Evolutionary conservation across 345 rosid species (phyloP).

Genomic region (Gossypium bickii): DNA sequence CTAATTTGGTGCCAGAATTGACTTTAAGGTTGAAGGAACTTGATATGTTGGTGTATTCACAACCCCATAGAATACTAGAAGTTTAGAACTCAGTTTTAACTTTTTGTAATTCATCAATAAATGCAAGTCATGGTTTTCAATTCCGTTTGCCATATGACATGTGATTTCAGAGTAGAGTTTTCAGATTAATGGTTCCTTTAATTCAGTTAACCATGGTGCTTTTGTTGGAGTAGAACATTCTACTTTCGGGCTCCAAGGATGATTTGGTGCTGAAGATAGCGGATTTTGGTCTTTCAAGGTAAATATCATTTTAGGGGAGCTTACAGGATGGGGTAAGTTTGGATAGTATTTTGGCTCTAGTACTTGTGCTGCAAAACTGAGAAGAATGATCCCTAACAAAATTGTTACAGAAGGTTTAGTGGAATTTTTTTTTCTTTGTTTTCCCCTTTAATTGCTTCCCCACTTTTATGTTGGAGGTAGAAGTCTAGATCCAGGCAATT

Average conservation of each 20-base stretch:
- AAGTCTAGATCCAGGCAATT: constrained; percentile 34
- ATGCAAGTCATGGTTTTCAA: neutral
- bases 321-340: neutral
- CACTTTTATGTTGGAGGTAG: constrained; percentile 26
- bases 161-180: neutral
- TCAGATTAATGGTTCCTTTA: neutral
- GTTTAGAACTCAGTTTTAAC: neutral
- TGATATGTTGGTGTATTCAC: no score
- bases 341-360: constrained; percentile 7
- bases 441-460: neutral
- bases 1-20: neutral
- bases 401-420: neutral
- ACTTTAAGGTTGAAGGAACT: neutral
- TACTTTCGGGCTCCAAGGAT: constrained; percentile 40
- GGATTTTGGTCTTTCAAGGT: constrained; percentile 79
- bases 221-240: constrained; percentile 47
- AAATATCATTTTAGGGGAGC: constrained; percentile 7
- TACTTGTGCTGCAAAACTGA: neutral
- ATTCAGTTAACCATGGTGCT: constrained; percentile 14
- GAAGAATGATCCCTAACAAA: neutral
- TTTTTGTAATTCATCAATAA: neutral
- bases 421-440: neutral
- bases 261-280: constrained; percentile 56
- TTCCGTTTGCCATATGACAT: neutral
- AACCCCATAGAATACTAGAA: neutral